Evolutionary conservation across 768 basidiomycete species (phyloP).

Genomic region (Auriscalpium microsporum): DNA sequence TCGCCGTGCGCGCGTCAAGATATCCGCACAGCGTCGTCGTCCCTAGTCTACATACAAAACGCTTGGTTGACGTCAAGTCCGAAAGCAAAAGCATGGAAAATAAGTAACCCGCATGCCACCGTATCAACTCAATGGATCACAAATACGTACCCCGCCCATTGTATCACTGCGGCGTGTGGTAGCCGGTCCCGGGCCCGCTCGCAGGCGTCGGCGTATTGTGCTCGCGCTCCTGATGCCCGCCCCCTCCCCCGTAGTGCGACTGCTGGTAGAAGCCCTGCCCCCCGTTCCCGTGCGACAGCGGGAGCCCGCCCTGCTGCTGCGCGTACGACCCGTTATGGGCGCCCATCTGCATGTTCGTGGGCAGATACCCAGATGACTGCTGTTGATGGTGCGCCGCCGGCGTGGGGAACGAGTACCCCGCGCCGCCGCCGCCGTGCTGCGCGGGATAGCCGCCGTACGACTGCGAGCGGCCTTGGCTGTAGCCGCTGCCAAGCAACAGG

Average conservation of each 20-base stretch:
- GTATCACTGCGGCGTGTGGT: slow-evolving; percentile 24
- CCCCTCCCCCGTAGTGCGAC: slow-evolving; percentile 1
- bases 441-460: neutral
- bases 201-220: slow-evolving; percentile 21
- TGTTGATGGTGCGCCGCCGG: slow-evolving; percentile 9
- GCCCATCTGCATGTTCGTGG: neutral
- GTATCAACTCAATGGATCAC: too few relatives aligned
- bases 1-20: too few relatives aligned
- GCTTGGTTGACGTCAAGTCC: too few relatives aligned
- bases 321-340: slow-evolving; percentile 1
- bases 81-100: too few relatives aligned
- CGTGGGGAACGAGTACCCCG: slow-evolving; percentile 10
- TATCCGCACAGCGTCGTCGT: too few relatives aligned
- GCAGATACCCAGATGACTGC: slow-evolving; percentile 1
- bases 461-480: neutral
- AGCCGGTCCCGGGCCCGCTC: slow-evolving; percentile 23
- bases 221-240: neutral
- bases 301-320: slow-evolving; percentile 9
- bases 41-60: too few relatives aligned
- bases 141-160: too few relatives aligned
- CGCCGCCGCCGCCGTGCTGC: neutral
- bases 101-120: slow-evolving; percentile 1
- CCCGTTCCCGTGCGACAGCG: neutral
- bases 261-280: slow-evolving; percentile 3
- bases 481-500: slow-evolving; percentile 2